Evolutionary conservation across 2,329 filamentous ascomycete genomes (phyloP).

Genomic region (Colletotrichum acutatum): DNA sequence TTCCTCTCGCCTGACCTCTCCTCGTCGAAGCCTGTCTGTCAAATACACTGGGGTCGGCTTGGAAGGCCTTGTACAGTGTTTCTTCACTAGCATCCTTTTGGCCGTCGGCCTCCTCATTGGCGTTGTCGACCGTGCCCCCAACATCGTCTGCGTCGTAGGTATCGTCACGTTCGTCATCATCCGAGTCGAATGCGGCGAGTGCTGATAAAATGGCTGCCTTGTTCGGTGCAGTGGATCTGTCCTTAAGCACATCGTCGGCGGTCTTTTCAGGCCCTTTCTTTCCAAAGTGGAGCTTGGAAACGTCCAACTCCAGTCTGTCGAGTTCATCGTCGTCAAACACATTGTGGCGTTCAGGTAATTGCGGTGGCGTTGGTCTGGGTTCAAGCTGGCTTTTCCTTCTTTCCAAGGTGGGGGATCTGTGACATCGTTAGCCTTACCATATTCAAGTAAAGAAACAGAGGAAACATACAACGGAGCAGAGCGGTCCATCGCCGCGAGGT

Average conservation of each 20-base stretch:
- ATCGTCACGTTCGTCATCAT: slow-evolving; percentile 97
- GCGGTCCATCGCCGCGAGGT: slow-evolving; percentile 73
- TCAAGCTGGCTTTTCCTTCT: slow-evolving; percentile 51
- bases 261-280: slow-evolving; percentile 72
- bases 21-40: slow-evolving; percentile 77
- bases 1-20: slow-evolving; percentile 68
- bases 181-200: slow-evolving; percentile 87
- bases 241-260: slow-evolving; percentile 77
- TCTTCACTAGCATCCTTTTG: slow-evolving; percentile 71
- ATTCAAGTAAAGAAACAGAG: background rate
- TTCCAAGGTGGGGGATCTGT: slow-evolving; percentile 36
- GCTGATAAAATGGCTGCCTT: slow-evolving; percentile 92
- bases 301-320: slow-evolving; percentile 74
- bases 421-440: slow-evolving; percentile 38
- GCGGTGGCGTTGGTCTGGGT: slow-evolving; percentile 69
- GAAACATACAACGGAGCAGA: slow-evolving; percentile 70
- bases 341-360: slow-evolving; percentile 71
- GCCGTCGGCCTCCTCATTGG: slow-evolving; percentile 65
- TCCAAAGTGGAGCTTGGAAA: slow-evolving; percentile 81
- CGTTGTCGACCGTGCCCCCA: slow-evolving; percentile 83
- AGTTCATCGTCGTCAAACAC: slow-evolving; percentile 85
- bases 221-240: slow-evolving; percentile 72
- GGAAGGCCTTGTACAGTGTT: slow-evolving; percentile 78
- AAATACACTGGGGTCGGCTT: slow-evolving; percentile 73
- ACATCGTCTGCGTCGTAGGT: slow-evolving; percentile 95